Base-by-base conservation (phyloP, 257 asterid species). In the Galeopsis tetrahit region DNA sequence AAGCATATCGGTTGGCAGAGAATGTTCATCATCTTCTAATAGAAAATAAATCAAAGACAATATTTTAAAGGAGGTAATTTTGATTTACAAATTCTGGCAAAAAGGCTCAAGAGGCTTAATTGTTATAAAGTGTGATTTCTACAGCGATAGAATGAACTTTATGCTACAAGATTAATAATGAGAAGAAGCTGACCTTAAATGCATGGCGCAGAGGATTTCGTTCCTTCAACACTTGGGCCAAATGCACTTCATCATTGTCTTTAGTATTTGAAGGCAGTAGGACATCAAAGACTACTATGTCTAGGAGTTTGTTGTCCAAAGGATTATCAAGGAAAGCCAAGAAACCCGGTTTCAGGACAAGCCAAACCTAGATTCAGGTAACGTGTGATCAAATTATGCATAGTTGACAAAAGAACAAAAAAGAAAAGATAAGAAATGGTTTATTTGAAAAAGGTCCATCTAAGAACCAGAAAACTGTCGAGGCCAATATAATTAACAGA, bases 301-400 rank as follows among this genome's bases (percentile, higher is more conserved):
- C 98, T 64, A 90, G 80, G 60, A 85, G 92, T 85, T 83, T 88
- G 71, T 83, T 57, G 65, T 86, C 92, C 70, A 83, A 87, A 73
- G 92, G 97, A 81, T 91, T 83, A 81, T 81, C 87, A 79, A 93
- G 89, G 76, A 93, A 84, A 67, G 96, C 97, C 84, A 93, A 77
- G 92, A 86, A 93, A 59, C 97, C 96, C 65, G 94, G 94, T 81
- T 91, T 93, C 75, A 91, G 80, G 63, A 93, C 92, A 67, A 91
- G 93, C 98, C 98, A 93, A 66, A 93, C 98, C 98, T 93, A 83
- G 53, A 83, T 48, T 73, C 70, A 76, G 72, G 63, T 57, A 15
- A 79, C 70, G 34, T 3, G 49, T 14, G 35, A 71, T 76, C 63
- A 39, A 35, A 32, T 73, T 43, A 63, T 10, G 34, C 49, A 66